Base-by-base conservation (phyloP, 805 yeast species). In the Metschnikowia baotianmanensis region DNA sequence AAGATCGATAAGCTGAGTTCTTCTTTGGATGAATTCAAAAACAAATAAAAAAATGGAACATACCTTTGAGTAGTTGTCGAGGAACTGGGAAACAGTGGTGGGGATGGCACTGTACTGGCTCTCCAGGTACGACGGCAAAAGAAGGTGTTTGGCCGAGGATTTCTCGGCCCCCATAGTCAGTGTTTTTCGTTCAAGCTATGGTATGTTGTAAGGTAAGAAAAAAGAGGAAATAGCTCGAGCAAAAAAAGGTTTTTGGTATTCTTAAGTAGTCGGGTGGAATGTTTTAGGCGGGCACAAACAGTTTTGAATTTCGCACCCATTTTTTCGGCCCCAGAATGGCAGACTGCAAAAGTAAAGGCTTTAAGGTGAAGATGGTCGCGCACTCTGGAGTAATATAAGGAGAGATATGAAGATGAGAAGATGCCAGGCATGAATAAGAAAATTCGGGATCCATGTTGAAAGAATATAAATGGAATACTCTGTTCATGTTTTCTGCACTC, bases 61-160 rank as follows among this genome's bases (percentile, higher is more conserved):
- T 58, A 64, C 68, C 47, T 63, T 61, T 1, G 71, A 72, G 52
- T 80, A 80, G 1, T 71, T 71, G 47, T 79, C 83, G 24, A 78
- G 55, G 42, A 79, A 80, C 44, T 78, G 78, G 9, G 78, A 69
- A 40, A 61, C 70, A 0, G 82, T 76, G 27, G 59, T 36, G 6
- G 55, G 47, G 20, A 65, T 48, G 11, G 57, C 56, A 2, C 16
- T 32, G 23, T 25, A 38, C 6, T 23, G 9, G 11, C 24, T 34
- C 13, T 32, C 37, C 41, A 28, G 38, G 22, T 31, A 32, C 10
- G 21, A 18, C 13, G 40, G 40, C 26, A 41, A 41, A 5, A 36
- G 31, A 5, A 25, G 37, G 30, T 21, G 15, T 13, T 28, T 32
- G 11, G 24, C 4, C 10, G 34, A 16, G n/a, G 21, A 13, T 12